Percentiles rank a stretch among this genome's conserved stretches.
phyloP scores from a whole-genome alignment of 345 rosid species.

The Leavenworthia alabamica region DNA sequence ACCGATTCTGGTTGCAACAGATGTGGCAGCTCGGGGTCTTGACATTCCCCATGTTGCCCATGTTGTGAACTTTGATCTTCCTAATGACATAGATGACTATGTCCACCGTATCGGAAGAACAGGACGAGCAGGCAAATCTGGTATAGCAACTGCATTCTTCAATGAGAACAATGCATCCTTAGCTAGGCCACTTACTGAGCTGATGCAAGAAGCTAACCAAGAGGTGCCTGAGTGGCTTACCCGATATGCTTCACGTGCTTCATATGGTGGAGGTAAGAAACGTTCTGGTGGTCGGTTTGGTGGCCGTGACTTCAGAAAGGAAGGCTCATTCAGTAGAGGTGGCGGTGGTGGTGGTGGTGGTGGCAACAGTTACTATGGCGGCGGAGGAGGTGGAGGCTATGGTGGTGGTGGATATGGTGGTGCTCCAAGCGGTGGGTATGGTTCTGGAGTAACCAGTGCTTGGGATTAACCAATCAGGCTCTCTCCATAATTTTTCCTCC shows the following conservation, averaged over 20 bases:
- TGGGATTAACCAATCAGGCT: constrained; percentile 56
- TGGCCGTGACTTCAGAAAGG: constrained; percentile 82
- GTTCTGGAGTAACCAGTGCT: constrained; percentile 62
- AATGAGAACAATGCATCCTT: constrained; percentile 63
- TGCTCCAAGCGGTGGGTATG: constrained; percentile 30
- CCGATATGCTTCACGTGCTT: constrained; percentile 67
- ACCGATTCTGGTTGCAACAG: constrained; percentile 97
- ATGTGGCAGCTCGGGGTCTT: constrained; percentile 80
- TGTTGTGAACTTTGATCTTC: constrained; percentile 95
- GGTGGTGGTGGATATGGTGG: constrained; percentile 31
- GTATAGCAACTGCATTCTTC: constrained; percentile 94
- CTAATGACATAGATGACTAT: constrained; percentile 93
- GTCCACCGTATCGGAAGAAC: constrained; percentile 96
- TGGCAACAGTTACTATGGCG: background rate
- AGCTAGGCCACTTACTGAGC: constrained; percentile 68
- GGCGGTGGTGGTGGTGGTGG: constrained; percentile 35
- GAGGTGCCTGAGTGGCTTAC: constrained; percentile 99
- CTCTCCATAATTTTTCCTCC: constrained; percentile 23
- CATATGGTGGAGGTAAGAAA: constrained; percentile 51
- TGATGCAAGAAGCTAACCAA: constrained; percentile 93
- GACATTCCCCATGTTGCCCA: constrained; percentile 95
- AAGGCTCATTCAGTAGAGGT: constrained; percentile 51
- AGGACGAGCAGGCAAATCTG: constrained; percentile 92
- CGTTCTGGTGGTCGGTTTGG: constrained; percentile 84
- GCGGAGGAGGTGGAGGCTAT: constrained; percentile 25